Percentiles rank a stretch among this genome's conserved stretches.
Evolutionary conservation across 1,284 basidiomycete genomes (phyloP).

Genomic region (Ceratorhiza oryzae-sativae): DNA sequence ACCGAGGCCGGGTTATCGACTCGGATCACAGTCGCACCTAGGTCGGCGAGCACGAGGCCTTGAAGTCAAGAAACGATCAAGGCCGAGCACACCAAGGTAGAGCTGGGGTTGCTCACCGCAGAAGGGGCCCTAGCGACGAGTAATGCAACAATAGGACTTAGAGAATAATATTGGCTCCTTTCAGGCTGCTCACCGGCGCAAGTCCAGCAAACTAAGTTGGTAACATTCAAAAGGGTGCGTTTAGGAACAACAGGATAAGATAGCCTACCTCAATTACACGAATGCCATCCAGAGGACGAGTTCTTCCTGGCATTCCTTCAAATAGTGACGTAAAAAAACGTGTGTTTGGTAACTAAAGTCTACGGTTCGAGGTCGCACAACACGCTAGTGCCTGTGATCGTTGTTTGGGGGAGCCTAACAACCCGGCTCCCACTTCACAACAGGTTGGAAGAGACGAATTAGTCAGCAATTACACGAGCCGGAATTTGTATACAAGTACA

Average conservation of each 20-base stretch:
- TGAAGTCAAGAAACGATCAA: slow-evolving; percentile 10
- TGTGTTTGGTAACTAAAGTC: background rate
- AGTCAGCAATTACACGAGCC: background rate
- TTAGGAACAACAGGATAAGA: background rate
- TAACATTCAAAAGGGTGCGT: background rate
- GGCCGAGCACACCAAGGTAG: background rate
- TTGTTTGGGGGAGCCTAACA: slow-evolving; percentile 2
- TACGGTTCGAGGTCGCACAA: background rate
- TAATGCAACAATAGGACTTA: background rate
- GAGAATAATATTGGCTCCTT: background rate
- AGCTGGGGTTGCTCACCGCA: background rate
- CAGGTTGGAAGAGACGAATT: background rate
- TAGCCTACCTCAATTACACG: slow-evolving; percentile 63
- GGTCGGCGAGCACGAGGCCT: slow-evolving; percentile 78
- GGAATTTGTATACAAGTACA: background rate
- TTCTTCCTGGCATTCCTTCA: background rate
- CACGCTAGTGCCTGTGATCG: background rate
- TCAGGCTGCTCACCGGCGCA: slow-evolving; percentile 69
- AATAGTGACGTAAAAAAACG: slow-evolving; percentile 10
- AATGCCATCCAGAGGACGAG: slow-evolving; percentile 50
- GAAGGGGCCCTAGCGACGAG: background rate
- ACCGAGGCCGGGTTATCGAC: slow-evolving; percentile 62
- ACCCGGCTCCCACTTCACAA: background rate
- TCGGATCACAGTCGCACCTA: slow-evolving; percentile 79
- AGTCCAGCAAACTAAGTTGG: slow-evolving; percentile 79